Percentiles rank a stretch among this genome's conserved stretches.
phyloP scores from a whole-genome alignment of 768 basidiomycete species.

The Ramaria rubella region DNA sequence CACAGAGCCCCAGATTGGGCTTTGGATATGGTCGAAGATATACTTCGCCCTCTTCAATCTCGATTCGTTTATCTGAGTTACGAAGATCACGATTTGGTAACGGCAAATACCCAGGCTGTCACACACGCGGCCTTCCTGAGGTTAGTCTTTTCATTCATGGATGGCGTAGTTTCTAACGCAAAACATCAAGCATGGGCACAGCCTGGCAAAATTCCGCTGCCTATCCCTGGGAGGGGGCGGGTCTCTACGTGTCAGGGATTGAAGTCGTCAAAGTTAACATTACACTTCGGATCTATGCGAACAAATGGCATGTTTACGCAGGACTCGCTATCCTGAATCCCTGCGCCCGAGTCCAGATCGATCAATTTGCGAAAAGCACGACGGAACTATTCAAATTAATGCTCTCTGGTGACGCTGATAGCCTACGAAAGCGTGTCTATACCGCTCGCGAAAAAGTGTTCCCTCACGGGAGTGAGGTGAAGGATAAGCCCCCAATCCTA shows the following conservation, averaged over 20 bases:
- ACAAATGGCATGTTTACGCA: slow-evolving; percentile 98
- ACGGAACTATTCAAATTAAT: slow-evolving; percentile 95
- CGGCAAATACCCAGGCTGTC: slow-evolving; percentile 97
- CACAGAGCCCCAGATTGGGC: slow-evolving; percentile 75
- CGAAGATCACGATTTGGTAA: slow-evolving; percentile 92
- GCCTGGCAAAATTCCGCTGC: slow-evolving; percentile 74
- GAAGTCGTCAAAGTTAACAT: slow-evolving; percentile 98
- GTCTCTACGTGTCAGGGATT: slow-evolving; percentile 92
- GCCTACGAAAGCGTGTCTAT: slow-evolving; percentile 66
- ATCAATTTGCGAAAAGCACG: slow-evolving; percentile 80
- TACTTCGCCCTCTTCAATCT: slow-evolving; percentile 72
- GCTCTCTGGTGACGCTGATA: slow-evolving; percentile 51
- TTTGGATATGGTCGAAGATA: slow-evolving; percentile 70
- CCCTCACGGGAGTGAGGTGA: slow-evolving; percentile 17
- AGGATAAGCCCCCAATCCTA: slow-evolving; percentile 55
- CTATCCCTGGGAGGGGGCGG: slow-evolving; percentile 91
- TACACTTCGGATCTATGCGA: slow-evolving; percentile 90
- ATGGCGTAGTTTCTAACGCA: background rate
- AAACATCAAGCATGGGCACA: slow-evolving; percentile 82
- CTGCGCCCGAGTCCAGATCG: slow-evolving; percentile 77
- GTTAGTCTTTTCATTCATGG: slow-evolving; percentile 33
- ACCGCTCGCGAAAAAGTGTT: slow-evolving; percentile 75
- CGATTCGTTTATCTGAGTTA: slow-evolving; percentile 92
- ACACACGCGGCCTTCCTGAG: slow-evolving; percentile 96
- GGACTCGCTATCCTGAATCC: slow-evolving; percentile 98